Evolutionary conservation across 1,139 yeast species (phyloP).

Genomic region (Magnusiomyces paraingens): DNA sequence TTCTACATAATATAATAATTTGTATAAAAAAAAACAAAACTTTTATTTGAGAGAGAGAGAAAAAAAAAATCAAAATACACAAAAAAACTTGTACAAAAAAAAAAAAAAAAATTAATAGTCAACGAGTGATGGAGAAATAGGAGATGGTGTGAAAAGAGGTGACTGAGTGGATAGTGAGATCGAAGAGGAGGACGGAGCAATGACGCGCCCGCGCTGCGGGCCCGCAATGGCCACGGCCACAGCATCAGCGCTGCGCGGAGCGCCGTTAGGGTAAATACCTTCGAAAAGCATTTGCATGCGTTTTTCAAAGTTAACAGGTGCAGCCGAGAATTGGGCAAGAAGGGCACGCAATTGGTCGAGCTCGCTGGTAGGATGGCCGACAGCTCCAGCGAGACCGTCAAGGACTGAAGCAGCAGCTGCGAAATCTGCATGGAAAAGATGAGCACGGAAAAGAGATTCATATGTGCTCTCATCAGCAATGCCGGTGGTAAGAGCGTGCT

Average conservation of each 20-base stretch:
- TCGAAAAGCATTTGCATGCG: constrained; percentile 9
- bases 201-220: constrained; percentile 1
- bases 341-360: constrained; percentile 19
- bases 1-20: neutral
- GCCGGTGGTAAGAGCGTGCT: constrained; percentile 24
- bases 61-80: neutral
- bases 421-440: constrained; percentile 26
- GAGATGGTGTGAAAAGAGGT: no score
- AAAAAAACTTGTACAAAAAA: neutral
- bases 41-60: neutral
- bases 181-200: neutral
- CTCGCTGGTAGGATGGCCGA: no score
- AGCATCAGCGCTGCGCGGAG: neutral
- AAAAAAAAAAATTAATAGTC: neutral
- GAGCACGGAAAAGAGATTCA: constrained; percentile 34
- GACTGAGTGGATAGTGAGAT: no score
- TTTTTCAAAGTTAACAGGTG: no score
- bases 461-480: constrained; percentile 35
- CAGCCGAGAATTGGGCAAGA: constrained; percentile 14
- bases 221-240: neutral
- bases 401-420: constrained; percentile 16
- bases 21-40: neutral
- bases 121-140: neutral
- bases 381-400: no score
- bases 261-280: constrained; percentile 3